Evolutionary conservation across 2,329 filamentous ascomycete genomes (phyloP), one percentile per base, ranked within the genome.

Genomic region (Alternaria sp.): DNA sequence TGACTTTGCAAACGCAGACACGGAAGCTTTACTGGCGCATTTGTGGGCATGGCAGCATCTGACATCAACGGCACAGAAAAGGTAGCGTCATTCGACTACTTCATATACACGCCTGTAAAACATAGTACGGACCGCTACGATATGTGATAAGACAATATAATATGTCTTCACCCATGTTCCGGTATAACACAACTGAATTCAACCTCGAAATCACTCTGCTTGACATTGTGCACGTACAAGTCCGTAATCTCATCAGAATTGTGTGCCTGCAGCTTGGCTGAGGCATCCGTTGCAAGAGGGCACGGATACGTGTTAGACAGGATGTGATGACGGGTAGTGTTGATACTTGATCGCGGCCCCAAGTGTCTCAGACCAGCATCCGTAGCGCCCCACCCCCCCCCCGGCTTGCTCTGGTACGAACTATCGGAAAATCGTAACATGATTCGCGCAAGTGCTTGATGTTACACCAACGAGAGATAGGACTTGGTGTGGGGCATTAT

Each of bases 11-110:
- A 21, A 28, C 21, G 14, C 8, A 58, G 56, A 2, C 85, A 88
- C 61, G 86, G 86, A 1, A 88, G 86, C 70, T 89, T 88, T 61
- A 88, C 86, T 0, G 86, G 86, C 0, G 84, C 86, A 3, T 77
- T 77, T 61, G 73, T 76, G 8, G 74, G 74, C 28, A 45, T 77
- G 34, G 74, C 74, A 11, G 69, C 68, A n/a, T 72, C 68, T 49
- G 74, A 77, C 58, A 21, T 75, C 26, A 72, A 77, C 57, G 73
- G 71, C 13, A 62, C 64, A 17, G 70, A 62, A 48, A 61, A 58
- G 56, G 65, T 59, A 51, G 74, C 73, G 3, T 57, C 54, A 13
- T 77, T 77, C 50, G 72, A 75, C 28, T 74, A 74, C 40, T 72
- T 77, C n/a, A 28, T 63, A 3, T 77, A 77, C 50, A 60, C 65